Evolutionary conservation across 2,329 filamentous ascomycete species (phyloP).

Genomic region (Diaporthe aspalathi): DNA sequence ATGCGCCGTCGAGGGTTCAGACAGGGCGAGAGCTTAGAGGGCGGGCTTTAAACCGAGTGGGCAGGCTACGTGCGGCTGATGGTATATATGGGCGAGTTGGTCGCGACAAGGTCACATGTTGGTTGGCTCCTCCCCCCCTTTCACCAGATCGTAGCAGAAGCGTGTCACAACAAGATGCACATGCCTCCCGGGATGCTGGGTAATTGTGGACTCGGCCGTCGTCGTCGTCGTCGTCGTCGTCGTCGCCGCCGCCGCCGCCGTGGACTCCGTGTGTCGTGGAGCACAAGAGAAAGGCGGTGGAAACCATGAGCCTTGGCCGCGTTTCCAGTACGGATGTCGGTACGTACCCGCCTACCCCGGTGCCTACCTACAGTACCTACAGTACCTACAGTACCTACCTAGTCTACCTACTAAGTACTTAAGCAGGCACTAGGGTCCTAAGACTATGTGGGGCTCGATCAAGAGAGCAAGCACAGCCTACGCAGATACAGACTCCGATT

Average conservation of each 20-base stretch:
- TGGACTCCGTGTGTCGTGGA: not conserved
- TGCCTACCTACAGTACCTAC: too few relatives aligned
- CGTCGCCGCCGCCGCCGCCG: not conserved
- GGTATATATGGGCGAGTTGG: not conserved
- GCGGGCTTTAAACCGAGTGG: not conserved
- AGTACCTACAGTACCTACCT: too few relatives aligned
- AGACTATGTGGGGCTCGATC: not conserved
- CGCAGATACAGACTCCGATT: too few relatives aligned
- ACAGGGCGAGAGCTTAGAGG: constrained; percentile 25
- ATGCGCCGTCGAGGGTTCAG: constrained; percentile 22
- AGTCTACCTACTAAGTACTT: too few relatives aligned
- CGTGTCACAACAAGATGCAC: not conserved
- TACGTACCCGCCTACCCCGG: too few relatives aligned
- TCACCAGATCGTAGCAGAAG: not conserved
- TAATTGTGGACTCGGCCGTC: too few relatives aligned
- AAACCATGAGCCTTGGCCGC: constrained; percentile 26
- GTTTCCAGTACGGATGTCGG: too few relatives aligned
- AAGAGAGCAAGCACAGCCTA: not conserved
- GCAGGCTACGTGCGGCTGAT: not conserved
- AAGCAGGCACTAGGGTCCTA: too few relatives aligned
- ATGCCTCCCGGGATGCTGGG: not conserved
- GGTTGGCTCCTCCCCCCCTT: not conserved
- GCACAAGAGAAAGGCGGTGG: not conserved
- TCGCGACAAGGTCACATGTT: constrained; percentile 24
- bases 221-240: not conserved